Evolutionary conservation across 2,329 filamentous ascomycete species (phyloP), one percentile per base, ranked within the genome.

Genomic region (Sporothrix mexicana): DNA sequence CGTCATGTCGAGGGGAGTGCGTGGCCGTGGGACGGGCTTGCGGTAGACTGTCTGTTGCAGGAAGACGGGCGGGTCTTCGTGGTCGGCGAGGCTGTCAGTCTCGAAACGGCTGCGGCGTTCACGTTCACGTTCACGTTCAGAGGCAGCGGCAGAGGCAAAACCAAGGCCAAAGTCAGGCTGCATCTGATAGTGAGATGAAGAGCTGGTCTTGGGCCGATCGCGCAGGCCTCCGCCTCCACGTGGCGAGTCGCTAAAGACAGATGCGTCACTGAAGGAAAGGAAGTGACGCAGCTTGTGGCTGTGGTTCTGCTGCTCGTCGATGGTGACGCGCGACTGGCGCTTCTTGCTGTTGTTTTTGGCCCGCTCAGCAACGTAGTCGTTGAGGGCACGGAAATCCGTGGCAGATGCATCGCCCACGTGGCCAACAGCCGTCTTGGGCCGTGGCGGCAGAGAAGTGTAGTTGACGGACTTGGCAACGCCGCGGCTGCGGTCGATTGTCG

Each of bases 381-480:
- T 67, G 15, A 67, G 20, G 1, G 15, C 23, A n/a, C 64, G 53
- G 43, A 67, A 69, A 17, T 73, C 62, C 13, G 43, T 15, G 13
- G 25, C 47, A 1, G 30, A 23, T 7, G 23, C 47, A 20, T 41
- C 45, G 12, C 51, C 13, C 57, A 49, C 9, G 36, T 49, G 64
- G 41, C 74, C 69, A 41, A 55, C 61, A 20, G 74, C 67, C 17
- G 74, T 75, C 49, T 62, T 74, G 30, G 74, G 73, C 15, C 72
- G 73, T 1, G 47, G 69, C 13, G 74, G 62, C 1, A 72, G 25
- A 25, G n/a, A n/a, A 15, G 23, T 23, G 51, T 17, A 20, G 36
- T 45, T 10, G 8, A 49, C 10, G 13, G 41, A 20, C 5, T 53
- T 36, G 53, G 69, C n/a, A 6, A 47, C 61, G 20, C 5, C 41